Percentiles rank a stretch among this genome's conserved stretches.
Evolutionary conservation across 169 alveolate species (phyloP).

Genomic region (Nephromyces sp.): DNA sequence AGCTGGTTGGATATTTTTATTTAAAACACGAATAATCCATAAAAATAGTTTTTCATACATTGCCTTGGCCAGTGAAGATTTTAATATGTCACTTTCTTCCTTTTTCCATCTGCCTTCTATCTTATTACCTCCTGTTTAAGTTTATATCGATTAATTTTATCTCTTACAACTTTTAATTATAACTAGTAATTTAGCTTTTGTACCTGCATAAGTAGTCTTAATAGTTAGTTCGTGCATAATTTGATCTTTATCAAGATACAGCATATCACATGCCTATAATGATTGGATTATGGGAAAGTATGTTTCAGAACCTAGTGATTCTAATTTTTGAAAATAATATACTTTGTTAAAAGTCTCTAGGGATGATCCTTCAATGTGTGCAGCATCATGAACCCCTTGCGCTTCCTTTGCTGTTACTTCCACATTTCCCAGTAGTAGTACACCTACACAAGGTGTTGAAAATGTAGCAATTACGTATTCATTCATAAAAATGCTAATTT

Average conservation of each 20-base stretch:
- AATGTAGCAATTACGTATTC: no score
- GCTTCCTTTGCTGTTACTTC: slow-evolving; percentile 67
- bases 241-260: slow-evolving; percentile 55
- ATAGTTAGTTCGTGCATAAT: slow-evolving; percentile 57
- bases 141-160: no score
- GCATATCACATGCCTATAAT: slow-evolving; percentile 65
- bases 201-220: slow-evolving; percentile 59
- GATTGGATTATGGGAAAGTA: not conserved
- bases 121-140: slow-evolving; percentile 46
- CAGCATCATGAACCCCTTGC: slow-evolving; percentile 75
- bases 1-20: slow-evolving; percentile 78
- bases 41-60: slow-evolving; percentile 87
- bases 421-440: slow-evolving; percentile 87
- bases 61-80: slow-evolving; percentile 82
- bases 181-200: not conserved
- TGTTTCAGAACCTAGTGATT: no score
- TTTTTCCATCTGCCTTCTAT: slow-evolving; percentile 73
- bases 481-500: no score
- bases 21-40: slow-evolving; percentile 87
- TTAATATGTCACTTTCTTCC: slow-evolving; percentile 73
- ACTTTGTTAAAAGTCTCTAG: slow-evolving; percentile 39
- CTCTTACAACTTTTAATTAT: no score
- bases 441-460: no score
- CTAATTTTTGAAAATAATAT: not conserved
- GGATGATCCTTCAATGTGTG: slow-evolving; percentile 58